phyloP scores from a whole-genome alignment of 768 basidiomycete genomes.

The Fomitopsis serialis region DNA sequence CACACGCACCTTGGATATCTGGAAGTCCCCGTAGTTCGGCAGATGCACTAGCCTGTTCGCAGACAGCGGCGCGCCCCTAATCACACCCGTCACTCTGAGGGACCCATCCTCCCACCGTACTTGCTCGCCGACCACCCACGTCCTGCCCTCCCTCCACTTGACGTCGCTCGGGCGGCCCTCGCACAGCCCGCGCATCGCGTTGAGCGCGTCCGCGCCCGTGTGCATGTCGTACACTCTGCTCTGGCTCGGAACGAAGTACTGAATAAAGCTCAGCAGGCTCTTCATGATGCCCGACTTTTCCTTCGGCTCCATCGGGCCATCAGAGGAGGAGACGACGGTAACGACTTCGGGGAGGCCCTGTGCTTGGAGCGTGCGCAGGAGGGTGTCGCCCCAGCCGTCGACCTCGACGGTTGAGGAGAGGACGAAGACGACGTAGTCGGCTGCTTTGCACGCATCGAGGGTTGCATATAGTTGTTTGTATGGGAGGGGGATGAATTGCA shows the following conservation, averaged over 20 bases:
- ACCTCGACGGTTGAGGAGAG: constrained; percentile 84
- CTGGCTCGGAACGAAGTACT: constrained; percentile 89
- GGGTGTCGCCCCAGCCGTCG: constrained; percentile 77
- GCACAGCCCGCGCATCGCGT: constrained; percentile 69
- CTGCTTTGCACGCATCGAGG: constrained; percentile 80
- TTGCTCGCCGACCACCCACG: constrained; percentile 72
- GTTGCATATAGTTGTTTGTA: constrained; percentile 70
- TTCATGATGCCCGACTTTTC: constrained; percentile 65
- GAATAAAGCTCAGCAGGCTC: constrained; percentile 89
- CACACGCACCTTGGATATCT: constrained; percentile 63
- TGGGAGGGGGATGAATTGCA: constrained; percentile 80
- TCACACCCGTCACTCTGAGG: constrained; percentile 75
- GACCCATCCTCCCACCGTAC: constrained; percentile 56
- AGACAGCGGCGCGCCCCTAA: constrained; percentile 75
- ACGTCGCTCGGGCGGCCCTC: constrained; percentile 81
- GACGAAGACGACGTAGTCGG: constrained; percentile 86
- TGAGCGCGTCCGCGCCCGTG: constrained; percentile 57
- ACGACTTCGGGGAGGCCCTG: constrained; percentile 87
- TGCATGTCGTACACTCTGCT: constrained; percentile 71
- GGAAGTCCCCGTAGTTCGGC: constrained; percentile 85
- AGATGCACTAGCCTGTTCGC: constrained; percentile 85
- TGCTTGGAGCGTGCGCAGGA: constrained; percentile 82
- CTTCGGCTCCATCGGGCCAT: constrained; percentile 51
- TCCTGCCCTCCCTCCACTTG: constrained; percentile 77
- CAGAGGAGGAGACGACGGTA: constrained; percentile 57